Base-by-base conservation (phyloP, 2,329 filamentous ascomycete species). In the Pseudopyricularia cyperi region DNA sequence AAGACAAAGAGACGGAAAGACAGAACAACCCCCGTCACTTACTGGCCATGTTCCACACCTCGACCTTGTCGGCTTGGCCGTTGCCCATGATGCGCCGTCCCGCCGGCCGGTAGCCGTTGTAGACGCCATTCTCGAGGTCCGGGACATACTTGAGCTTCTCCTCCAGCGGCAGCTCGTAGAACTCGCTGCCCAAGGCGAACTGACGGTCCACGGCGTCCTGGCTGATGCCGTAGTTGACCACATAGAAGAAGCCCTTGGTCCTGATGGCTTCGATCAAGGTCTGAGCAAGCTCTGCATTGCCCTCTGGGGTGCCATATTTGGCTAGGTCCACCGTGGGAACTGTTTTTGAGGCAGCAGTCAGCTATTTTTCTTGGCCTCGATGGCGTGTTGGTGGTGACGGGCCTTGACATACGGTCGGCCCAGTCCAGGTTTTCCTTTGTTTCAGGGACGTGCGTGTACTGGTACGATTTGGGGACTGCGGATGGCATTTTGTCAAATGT, bases 201-300 rank as follows among this genome's bases (percentile, higher is more conserved):
- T 83, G 79, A 1, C 66, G 65, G 53, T 82, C 74, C 1, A 83
- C 72, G 28, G 74, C 71, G 39, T 78, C 74, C 59, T 82, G 78
- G 0, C 67, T 66, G 17, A 83, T 74, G 55, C 74, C 76, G 57
- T 77, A 83, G 63, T 83, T 81, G 54, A 73, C 78, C 1, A 82
- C 74, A 53, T 80, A 80, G 62, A 82, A 82, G 65, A 81, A 76
- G 46, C 51, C 60, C 44, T 63, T 59, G 0, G 49, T 53, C 33
- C 58, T 58, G 17, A 63, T 59, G 5, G 62, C 62, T 42, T 63
- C 57, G 26, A 62, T 59, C 15, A 63, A 59, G 49, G 61, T 60
- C 51, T 60, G 61, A 28, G 61, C 61, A 6, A 63, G 53, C 52
- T 61, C 57, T 42, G 61, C 55, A 33, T 63, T 63, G 46, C 62